Percentiles rank a stretch among this genome's conserved stretches.
These are phyloP conservation scores for Colletotrichum navitas DNA, from an alignment of 2,329 filamentous ascomycete species.

Conservation along the genomic window DNA sequence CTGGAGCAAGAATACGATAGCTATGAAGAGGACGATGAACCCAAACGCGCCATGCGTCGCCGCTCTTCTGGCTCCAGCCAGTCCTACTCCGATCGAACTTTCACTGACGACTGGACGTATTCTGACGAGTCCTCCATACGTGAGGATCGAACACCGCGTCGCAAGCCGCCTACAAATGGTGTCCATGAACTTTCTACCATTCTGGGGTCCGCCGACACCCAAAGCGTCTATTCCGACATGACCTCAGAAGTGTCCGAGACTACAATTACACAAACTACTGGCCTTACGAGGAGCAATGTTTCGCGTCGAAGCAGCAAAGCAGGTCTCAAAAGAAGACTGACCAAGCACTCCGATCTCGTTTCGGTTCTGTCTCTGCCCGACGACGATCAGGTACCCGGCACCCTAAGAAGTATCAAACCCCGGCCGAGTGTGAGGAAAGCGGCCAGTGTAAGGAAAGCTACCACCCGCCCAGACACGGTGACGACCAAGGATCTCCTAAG, in stretches of 20 bases:
- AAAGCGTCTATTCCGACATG: slow-evolving; percentile 62
- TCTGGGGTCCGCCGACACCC: slow-evolving; percentile 62
- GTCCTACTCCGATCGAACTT: slow-evolving; percentile 44
- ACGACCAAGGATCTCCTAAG: slow-evolving; percentile 81
- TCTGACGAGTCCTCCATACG: slow-evolving; percentile 46
- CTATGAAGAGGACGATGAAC: slow-evolving; percentile 45
- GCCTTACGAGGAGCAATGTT: slow-evolving; percentile 60
- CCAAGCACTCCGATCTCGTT: slow-evolving; percentile 93
- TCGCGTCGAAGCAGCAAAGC: slow-evolving; percentile 64
- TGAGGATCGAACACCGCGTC: slow-evolving; percentile 47
- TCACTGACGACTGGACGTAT: slow-evolving; percentile 34
- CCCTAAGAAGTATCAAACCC: slow-evolving; percentile 78
- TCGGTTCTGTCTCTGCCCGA: slow-evolving; percentile 87
- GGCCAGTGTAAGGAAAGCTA: slow-evolving; percentile 80
- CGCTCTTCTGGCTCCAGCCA: slow-evolving; percentile 51
- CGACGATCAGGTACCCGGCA: slow-evolving; percentile 65
- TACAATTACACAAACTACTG: slow-evolving; percentile 66
- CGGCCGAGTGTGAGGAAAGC: slow-evolving; percentile 83
- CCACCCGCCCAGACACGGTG: slow-evolving; percentile 74
- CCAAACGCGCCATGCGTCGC: slow-evolving; percentile 43
- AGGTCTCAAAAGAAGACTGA: slow-evolving; percentile 79
- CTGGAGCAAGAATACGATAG: slow-evolving; percentile 45
- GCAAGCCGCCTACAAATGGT: slow-evolving; percentile 66
- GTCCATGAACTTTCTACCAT: slow-evolving; percentile 70
- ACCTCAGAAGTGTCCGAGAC: slow-evolving; percentile 63